Conservation (phyloP, 1,284 basidiomycete species). For the Ceratobasidium papillatum region DNA sequence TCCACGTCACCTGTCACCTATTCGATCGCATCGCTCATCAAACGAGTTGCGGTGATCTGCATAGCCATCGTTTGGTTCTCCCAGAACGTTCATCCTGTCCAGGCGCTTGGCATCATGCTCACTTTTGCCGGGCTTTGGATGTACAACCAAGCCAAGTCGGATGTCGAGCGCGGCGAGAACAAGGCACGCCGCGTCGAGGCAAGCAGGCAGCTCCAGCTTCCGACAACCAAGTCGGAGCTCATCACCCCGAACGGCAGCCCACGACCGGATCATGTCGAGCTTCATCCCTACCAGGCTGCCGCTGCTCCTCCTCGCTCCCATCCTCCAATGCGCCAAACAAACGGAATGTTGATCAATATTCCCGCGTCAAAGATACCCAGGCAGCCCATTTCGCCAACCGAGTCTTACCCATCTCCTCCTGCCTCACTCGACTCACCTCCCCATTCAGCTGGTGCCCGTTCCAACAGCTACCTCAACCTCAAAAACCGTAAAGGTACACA, state of each 20-base stretch:
- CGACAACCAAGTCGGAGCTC: slow-evolving; percentile 65
- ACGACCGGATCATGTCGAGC: slow-evolving; percentile 41
- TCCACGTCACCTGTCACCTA: slow-evolving; percentile 98
- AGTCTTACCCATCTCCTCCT: slow-evolving; percentile 80
- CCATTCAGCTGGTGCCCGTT: slow-evolving; percentile 32
- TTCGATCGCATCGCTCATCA: slow-evolving; percentile 96
- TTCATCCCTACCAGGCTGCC: slow-evolving; percentile 43
- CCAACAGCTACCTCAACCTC: slow-evolving; percentile 2
- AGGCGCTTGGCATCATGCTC: slow-evolving; percentile 86
- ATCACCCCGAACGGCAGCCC: slow-evolving; percentile 49
- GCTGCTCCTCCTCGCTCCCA: slow-evolving; percentile 41
- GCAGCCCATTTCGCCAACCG: slow-evolving; percentile 54
- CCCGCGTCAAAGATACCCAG: slow-evolving; percentile 40
- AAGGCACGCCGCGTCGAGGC: slow-evolving; percentile 87
- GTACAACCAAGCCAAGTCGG: slow-evolving; percentile 94
- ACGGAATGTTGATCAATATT: slow-evolving; percentile 42
- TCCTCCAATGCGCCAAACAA: slow-evolving; percentile 47
- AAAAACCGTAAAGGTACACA: slow-evolving; percentile 32
- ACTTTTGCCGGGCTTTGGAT: slow-evolving; percentile 93
- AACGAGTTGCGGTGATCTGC: slow-evolving; percentile 97
- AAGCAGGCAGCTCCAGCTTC: slow-evolving; percentile 73
- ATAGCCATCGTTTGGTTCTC: slow-evolving; percentile 98
- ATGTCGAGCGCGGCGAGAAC: slow-evolving; percentile 93
- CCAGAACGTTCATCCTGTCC: slow-evolving; percentile 84
- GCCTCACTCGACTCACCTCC: slow-evolving; percentile 76